Base-by-base conservation (phyloP, 805 yeast genomes). In the Saccharomyces paradoxus region DNA sequence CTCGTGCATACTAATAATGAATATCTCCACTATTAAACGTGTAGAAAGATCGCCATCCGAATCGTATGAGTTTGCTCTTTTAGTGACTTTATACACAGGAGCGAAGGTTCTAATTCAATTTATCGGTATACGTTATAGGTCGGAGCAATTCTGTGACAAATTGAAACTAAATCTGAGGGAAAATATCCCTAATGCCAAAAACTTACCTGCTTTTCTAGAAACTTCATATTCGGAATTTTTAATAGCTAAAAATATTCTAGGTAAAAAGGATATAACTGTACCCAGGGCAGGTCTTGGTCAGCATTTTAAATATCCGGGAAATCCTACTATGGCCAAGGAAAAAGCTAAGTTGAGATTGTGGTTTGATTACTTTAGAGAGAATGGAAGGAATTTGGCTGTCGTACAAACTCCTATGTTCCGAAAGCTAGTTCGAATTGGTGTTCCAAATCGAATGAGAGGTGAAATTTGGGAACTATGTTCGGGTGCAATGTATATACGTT, bases 401-500 rank as follows among this genome's bases (percentile, higher is more conserved):
- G 77, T 88, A 1, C 80, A 83, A 50, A 88, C 86, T 54, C 88
- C 83, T 41, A 81, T 83, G 65, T 95, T 89, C 65, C 87, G 84
- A 68, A 87, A 87, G 64, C 78, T 94, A 51, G 79, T 94, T 8
- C 77, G 97, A 51, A 94, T 91, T 14, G 98, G 99, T 0, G 77
- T 94, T 26, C 98, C 98, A n/a, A 92, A 92, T 66, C 78, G 95
- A 56, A 74, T 94, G 53, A 79, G 99, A 60, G 99, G 99, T 41
- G 99, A 94, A 65, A 75, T 94, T 13, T 94, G 99, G 99, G 99
- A 94, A 68, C 72, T 89, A 53, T 81, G 89, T 52, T 82, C 89
- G 48, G 99, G 99, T 3, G 84, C 96, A 0, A 82, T 90, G 76
- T 89, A 82, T 64, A 64, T 81, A 52, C 76, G 98, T 51, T 79